phyloP scores from a whole-genome alignment of 2,329 filamentous ascomycete genomes.

The Neofusicoccum sp. region DNA sequence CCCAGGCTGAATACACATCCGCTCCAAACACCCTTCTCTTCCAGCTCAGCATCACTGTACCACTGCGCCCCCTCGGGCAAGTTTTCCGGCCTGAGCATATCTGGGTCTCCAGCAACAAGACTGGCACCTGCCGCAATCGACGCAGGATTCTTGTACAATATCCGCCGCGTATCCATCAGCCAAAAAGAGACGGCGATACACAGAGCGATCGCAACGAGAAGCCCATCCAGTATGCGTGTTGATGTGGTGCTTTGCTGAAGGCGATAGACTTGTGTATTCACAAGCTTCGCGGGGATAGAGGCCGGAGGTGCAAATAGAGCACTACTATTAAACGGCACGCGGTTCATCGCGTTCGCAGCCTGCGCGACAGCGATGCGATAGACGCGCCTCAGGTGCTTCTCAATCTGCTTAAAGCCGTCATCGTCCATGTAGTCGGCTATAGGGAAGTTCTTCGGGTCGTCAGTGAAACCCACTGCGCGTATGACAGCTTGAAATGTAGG shows the following conservation, averaged over 20 bases:
- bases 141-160: not conserved
- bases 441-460: not conserved
- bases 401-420: not conserved
- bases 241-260: not conserved
- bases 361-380: slow-evolving; percentile 2
- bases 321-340: not conserved
- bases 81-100: not conserved
- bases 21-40: not conserved
- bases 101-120: not conserved
- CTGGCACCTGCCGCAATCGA: not conserved
- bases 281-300: not conserved
- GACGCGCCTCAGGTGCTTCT: not conserved
- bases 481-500: slow-evolving; percentile 4
- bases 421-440: not conserved
- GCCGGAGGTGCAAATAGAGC: not conserved
- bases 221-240: not conserved
- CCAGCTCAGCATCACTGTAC: not conserved
- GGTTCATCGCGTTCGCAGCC: not conserved
- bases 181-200: not conserved
- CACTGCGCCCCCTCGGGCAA: not conserved
- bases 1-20: not conserved
- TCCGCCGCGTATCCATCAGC: not conserved
- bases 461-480: not conserved
- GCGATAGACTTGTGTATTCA: not conserved
- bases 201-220: not conserved